Evolutionary conservation across 2,329 filamentous ascomycete species (phyloP), one percentile per base, ranked within the genome.

Genomic region (Penicillium sp.): DNA sequence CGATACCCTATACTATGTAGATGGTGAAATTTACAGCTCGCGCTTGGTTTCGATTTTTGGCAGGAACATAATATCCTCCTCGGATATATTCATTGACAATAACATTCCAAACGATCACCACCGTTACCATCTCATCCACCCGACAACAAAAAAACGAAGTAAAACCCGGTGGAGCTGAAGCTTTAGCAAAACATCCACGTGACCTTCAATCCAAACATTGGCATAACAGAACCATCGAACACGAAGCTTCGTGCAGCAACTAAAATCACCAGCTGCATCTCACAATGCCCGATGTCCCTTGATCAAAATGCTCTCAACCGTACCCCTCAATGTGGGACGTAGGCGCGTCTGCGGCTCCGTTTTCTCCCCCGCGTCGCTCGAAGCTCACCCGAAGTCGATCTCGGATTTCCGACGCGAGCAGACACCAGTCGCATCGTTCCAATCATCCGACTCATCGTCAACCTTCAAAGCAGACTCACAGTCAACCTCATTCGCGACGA

Each of bases 321-420:
- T 51, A 34, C 61, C 68, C 45, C 60, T 67, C 50, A 62, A 61
- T 54, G 54, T 51, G 52, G 59, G 63, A 54, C 72, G 72, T 58
- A 71, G 71, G 63, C 75, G 74, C 59, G 69, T 78, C 23, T 76
- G 77, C 60, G 66, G 65, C 52, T 76, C 75, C 13, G 75, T 78
- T 46, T 77, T 78, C 57, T 68, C 75, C 46, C 68, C 73, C 47
- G 63, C 72, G 50, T 69, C 69, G 18, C 60, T 70, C n/a, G 68
- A 70, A 50, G 66, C 66, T 60, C 45, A 54, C 18, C 56, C 68
- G 39, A 61, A 71, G 18, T 65, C 65, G 9, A 67, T 65, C n/a
- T 63, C 65, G 15, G 55, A 61, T 52, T 55, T 63, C 44, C 63
- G 63, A 41, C 35, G 39, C 46, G 53, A 62, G 6, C 51, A 56